Percentiles rank a stretch among this genome's conserved stretches.
Conservation (phyloP, 2,329 filamentous ascomycete genomes). For the Pseudogymnoascus sp. region DNA sequence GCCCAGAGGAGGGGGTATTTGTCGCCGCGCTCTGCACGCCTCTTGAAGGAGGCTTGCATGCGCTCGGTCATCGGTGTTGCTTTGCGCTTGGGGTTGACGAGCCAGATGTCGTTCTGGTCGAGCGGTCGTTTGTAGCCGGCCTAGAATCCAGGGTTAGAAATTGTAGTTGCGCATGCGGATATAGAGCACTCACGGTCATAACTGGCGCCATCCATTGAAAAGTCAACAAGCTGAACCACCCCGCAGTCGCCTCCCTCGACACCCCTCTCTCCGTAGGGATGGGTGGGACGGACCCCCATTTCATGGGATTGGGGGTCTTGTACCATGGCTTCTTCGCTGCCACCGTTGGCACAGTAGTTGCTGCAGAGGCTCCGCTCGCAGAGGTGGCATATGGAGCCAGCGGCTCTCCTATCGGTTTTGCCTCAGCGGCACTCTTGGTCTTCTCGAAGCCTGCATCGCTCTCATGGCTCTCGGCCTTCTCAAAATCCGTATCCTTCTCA, state of each 20-base stretch:
- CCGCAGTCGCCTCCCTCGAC: conserved; percentile 64
- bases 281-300: conserved; percentile 48
- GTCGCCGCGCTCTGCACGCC: conserved; percentile 56
- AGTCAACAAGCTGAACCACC: conserved; percentile 64
- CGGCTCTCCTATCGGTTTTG: neutral
- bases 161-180: neutral
- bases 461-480: conserved; percentile 17
- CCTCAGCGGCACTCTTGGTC: neutral
- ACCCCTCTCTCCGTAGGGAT: conserved; percentile 44
- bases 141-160: conserved; percentile 34
- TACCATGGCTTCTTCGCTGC: conserved; percentile 50
- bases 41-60: conserved; percentile 60
- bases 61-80: conserved; percentile 60
- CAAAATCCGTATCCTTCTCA: conserved; percentile 18
- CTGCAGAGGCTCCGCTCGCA: neutral
- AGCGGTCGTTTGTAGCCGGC: conserved; percentile 78
- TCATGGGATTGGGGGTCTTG: conserved; percentile 51
- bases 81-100: conserved; percentile 71
- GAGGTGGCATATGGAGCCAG: neutral
- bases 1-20: conserved; percentile 70
- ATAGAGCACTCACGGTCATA: conserved; percentile 55
- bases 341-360: neutral
- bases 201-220: conserved; percentile 89
- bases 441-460: conserved; percentile 12
- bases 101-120: conserved; percentile 79